These are phyloP conservation scores for Biscogniauxia marginata DNA, from an alignment of 2,329 filamentous ascomycete genomes.

Conservation along the genomic window DNA sequence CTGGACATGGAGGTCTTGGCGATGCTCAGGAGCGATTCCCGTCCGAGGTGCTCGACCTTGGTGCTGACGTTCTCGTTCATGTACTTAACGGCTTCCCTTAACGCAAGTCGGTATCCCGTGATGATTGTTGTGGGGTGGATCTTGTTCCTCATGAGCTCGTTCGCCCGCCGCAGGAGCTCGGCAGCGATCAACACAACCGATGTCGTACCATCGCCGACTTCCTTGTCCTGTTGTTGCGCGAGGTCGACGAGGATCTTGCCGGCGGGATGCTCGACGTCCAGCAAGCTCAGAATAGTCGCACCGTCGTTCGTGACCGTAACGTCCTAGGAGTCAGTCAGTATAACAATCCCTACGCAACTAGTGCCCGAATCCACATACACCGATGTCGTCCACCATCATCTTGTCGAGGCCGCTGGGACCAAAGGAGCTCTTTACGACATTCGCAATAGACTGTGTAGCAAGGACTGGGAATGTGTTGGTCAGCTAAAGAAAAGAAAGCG, in stretches of 20 bases:
- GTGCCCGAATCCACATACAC: constrained; percentile 53
- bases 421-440: constrained; percentile 98
- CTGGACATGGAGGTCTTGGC: constrained; percentile 99
- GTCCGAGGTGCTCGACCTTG: constrained; percentile 87
- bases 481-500: constrained; percentile 8
- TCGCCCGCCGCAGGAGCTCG: constrained; percentile 87
- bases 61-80: constrained; percentile 98
- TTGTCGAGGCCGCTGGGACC: constrained; percentile 96
- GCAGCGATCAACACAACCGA: constrained; percentile 97
- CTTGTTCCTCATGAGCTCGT: constrained; percentile 99
- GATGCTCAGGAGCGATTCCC: constrained; percentile 89
- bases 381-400: constrained; percentile 99
- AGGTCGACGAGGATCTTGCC: constrained; percentile 98
- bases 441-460: constrained; percentile 94
- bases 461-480: constrained; percentile 58
- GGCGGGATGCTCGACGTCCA: constrained; percentile 96
- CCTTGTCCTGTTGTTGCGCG: constrained; percentile 97
- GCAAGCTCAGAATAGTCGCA: constrained; percentile 89
- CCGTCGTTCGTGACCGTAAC: constrained; percentile 99
- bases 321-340: constrained; percentile 56
- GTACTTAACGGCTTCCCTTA: constrained; percentile 96
- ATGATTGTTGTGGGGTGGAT: constrained; percentile 99
- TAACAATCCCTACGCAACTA: too few relatives aligned
- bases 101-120: constrained; percentile 91
- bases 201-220: constrained; percentile 97